Evolutionary conservation across 805 yeast species (phyloP).

Genomic region (Saturnispora mendoncae): DNA sequence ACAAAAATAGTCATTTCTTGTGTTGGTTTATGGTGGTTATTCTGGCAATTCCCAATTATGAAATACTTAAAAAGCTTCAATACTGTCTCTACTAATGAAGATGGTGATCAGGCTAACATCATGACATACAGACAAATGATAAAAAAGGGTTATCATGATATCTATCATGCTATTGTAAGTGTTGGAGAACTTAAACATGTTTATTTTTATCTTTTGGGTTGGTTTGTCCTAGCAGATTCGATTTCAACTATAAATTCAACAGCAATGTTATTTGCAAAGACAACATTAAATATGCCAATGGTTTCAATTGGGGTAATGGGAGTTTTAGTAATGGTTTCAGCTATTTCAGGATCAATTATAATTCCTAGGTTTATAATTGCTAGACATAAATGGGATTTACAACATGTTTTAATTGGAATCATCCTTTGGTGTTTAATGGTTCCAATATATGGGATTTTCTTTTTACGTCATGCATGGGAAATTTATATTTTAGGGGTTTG

Average conservation of each 20-base stretch:
- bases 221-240: conserved; percentile 73
- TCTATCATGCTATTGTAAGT: conserved; percentile 46
- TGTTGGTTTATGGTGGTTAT: conserved; percentile 73
- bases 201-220: conserved; percentile 54
- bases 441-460: conserved; percentile 64
- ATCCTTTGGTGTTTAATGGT: conserved; percentile 56
- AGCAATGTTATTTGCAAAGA: conserved; percentile 66
- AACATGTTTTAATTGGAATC: conserved; percentile 40
- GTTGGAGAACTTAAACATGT: conserved; percentile 58
- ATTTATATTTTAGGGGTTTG: conserved; percentile 62
- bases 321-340: conserved; percentile 55
- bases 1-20: conserved; percentile 50
- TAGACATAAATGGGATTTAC: conserved; percentile 35
- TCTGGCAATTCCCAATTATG: conserved; percentile 57
- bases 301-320: conserved; percentile 58
- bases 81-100: not conserved
- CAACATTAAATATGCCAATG: conserved; percentile 61
- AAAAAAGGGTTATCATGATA: conserved; percentile 52
- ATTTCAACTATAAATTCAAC: conserved; percentile 73
- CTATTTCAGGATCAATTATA: conserved; percentile 55
- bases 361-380: conserved; percentile 40
- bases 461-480: conserved; percentile 55
- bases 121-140: conserved; percentile 7
- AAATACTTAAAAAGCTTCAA: conserved; percentile 30
- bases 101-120: not conserved